Evolutionary conservation across 139 green algal species (phyloP).

Genomic region (Edaphochlamys debaryana): DNA sequence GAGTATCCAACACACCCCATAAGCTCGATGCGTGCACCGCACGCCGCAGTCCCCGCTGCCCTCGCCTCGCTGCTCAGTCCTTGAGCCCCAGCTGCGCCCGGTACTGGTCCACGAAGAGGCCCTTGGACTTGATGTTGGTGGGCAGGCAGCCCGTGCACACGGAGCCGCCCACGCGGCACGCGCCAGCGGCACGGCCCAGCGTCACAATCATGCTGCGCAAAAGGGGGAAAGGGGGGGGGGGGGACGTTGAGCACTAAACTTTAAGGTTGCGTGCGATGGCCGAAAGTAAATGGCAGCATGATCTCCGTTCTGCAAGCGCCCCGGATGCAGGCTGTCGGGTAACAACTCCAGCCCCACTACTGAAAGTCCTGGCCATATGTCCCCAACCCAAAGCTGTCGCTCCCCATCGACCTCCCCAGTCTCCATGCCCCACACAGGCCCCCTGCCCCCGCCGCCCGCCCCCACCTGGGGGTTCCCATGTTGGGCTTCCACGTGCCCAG

Average conservation of each 20-base stretch:
- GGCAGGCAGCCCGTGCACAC: conserved; percentile 34
- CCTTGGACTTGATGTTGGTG: conserved; percentile 7
- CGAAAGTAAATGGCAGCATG: too few species aligned
- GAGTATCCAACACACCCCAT: too few species aligned
- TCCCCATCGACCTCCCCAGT: too few species aligned
- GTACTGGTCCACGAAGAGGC: neutral
- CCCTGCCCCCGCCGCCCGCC: too few species aligned
- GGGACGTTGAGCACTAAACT: neutral
- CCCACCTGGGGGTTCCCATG: neutral
- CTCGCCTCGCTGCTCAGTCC: too few species aligned
- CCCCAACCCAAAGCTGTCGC: too few species aligned
- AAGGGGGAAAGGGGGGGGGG: too few species aligned
- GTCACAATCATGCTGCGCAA: conserved; percentile 29
- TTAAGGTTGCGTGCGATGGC: too few species aligned
- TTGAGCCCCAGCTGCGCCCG: neutral
- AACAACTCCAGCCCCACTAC: neutral
- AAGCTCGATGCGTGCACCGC: too few species aligned
- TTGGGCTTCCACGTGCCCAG: neutral
- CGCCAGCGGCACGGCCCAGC: conserved; percentile 6
- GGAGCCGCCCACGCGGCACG: neutral
- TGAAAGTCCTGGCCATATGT: neutral
- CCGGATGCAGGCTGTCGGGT: neutral
- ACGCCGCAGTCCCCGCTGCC: too few species aligned
- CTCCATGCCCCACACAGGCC: too few species aligned
- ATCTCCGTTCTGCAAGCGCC: neutral